Base-by-base conservation (phyloP, 805 yeast species). In the Lachancea dasiensis region DNA sequence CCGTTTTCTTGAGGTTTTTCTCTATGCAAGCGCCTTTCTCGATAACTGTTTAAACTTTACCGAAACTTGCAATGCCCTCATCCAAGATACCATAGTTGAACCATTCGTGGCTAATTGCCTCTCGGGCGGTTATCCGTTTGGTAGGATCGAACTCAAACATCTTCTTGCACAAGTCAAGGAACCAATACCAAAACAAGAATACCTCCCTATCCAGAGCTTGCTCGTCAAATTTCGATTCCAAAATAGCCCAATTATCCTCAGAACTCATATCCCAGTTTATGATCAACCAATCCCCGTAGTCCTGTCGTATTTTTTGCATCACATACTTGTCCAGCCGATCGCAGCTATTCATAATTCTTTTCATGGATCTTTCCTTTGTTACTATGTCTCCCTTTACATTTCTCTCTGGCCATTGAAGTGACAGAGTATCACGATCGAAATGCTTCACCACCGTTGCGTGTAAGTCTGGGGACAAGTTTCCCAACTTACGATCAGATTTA, bases 81-180 rank as follows among this genome's bases (percentile, higher is more conserved):
- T 75, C 82, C 46, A 68, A 59, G 34, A 76, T 69, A 19, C 81
- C 81, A 42, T 70, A 67, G 46, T 70, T 68, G 58, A 94, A 79
- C 84, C 95, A 92, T 33, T 85, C 86, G 59, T 86, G 95, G 42
- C 71, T 69, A 47, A 86, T 67, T 0, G 94, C 92, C 45, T 81
- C 81, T 41, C 70, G 73, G 4, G 90, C 95, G 2, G 85, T 75
- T 37, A 83, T 76, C 47, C 95, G 67, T 51, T 78, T 69, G 2
- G 68, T 56, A 1, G 95, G 94, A 52, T 85, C 86, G 50, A 79
- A 80, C 20, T 72, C 77, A 44, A 86, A 73, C 52, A 85, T 68
- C 48, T 70, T 72, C 43, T 70, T 73, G 45, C 84, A 64, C 48
- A 86, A 66, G 58, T 86, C 95, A 36, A 71, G 63, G 58, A 87